phyloP scores from a whole-genome alignment of 2,329 filamentous ascomycete species.

The Westerdykella aurantiaca region DNA sequence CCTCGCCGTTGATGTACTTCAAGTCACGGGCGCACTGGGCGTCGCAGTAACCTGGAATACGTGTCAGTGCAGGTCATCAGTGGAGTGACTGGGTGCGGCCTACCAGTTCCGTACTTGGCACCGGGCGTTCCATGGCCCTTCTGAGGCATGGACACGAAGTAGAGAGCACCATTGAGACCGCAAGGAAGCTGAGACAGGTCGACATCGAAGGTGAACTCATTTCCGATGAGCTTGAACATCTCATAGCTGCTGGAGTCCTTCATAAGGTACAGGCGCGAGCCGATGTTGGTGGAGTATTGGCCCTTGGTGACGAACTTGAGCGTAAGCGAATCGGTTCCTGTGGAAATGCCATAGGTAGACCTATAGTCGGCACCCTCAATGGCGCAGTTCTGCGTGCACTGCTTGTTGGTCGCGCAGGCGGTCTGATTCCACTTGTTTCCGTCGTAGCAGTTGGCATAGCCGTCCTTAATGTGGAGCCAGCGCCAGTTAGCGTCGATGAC shows the following conservation, averaged over 20 bases:
- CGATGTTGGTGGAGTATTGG: slow-evolving; percentile 37
- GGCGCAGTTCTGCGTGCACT: slow-evolving; percentile 32
- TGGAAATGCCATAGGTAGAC: slow-evolving; percentile 43
- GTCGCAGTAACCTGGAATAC: slow-evolving; percentile 10
- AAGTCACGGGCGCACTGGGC: slow-evolving; percentile 29
- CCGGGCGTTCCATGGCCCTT: slow-evolving; percentile 44
- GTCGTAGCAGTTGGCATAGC: slow-evolving; percentile 30
- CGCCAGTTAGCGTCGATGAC: slow-evolving; percentile 44
- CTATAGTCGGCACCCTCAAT: slow-evolving; percentile 38
- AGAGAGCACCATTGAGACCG: slow-evolving; percentile 56
- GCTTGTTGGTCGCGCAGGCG: slow-evolving; percentile 29
- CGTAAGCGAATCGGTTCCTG: slow-evolving; percentile 47
- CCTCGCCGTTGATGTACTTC: slow-evolving; percentile 44
- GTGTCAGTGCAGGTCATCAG: not conserved
- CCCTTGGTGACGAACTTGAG: slow-evolving; percentile 53
- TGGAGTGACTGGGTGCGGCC: slow-evolving; percentile 21
- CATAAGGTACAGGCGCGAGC: slow-evolving; percentile 34
- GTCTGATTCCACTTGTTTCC: slow-evolving; percentile 38
- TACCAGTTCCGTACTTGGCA: slow-evolving; percentile 52
- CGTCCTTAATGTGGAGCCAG: slow-evolving; percentile 40
- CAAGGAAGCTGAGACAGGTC: slow-evolving; percentile 58
- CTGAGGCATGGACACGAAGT: slow-evolving; percentile 52
- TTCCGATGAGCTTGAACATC: slow-evolving; percentile 34
- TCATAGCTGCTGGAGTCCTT: slow-evolving; percentile 27
- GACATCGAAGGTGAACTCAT: slow-evolving; percentile 37